Base-by-base conservation (phyloP, 2,329 filamentous ascomycete genomes). In the Ophiostoma montium region DNA sequence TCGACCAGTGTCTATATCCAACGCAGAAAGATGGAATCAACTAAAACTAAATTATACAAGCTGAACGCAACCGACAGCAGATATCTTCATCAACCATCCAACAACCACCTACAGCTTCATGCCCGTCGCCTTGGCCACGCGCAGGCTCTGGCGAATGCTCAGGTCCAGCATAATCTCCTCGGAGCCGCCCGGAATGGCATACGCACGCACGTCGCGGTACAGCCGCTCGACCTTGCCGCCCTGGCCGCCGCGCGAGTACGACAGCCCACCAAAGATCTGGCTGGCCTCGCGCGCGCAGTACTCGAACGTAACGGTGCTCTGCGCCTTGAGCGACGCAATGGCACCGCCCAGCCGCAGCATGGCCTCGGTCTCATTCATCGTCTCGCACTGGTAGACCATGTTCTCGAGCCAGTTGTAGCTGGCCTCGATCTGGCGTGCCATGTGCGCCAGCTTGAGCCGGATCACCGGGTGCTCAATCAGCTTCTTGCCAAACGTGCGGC, bases 131-230 rank as follows among this genome's bases (percentile, higher is more conserved):
- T 95, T 82, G 58, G 88, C 86, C 49, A 98, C 92, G 64, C 79
- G 56, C 58, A 65, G 57, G 50, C 86, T 94, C 63, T 98, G 68
- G 52, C 90, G 76, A 65, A 98, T 94, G 68, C 86, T 94, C 61
- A 98, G 67, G 65, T 98, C 92, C 57, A 96, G 71, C 92, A 98
- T 98, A 57, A 98, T 98, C 75, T 98, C 92, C 70, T 98, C 90
- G 57, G 81, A 87, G 21, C 92, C 92, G 60, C 92, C 92, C 3
- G 92, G 92, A 58, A 98, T 90, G 54, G 92, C 90, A 65, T 98
- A 96, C 1, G 92, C 92, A 58, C 92, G 77, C 15, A 96, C 92
- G 65, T 98, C 92, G 54, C 92, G 78, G 67, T 96, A 96, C 59
- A 98, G 69, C 52, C 92, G 72, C 78, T 98, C 92, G 47, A 96